Evolutionary conservation across 139 green algal genomes (phyloP), one percentile per base, ranked within the genome.

Genomic region (Asterochloris erici): DNA sequence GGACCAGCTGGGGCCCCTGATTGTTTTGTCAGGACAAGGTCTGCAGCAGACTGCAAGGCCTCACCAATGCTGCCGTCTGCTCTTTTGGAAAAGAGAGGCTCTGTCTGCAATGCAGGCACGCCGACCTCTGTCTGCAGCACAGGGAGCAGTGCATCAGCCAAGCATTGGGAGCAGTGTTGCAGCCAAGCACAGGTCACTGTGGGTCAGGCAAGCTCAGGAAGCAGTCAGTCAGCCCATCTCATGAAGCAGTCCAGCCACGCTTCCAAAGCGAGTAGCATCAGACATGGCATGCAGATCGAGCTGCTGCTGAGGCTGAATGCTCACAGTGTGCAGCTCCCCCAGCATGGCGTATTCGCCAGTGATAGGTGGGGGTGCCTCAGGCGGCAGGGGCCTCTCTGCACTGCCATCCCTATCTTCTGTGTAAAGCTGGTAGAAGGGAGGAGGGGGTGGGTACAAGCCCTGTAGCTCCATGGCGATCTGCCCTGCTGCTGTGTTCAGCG

Each of bases 391-490:
- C 10, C 63, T 29, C 38, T 84, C 75, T 1, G 64, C 66, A 54
- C 23, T 74, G 24, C 74, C 77, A 81, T 80, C 78, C 15, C 70
- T 73, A 54, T 83, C 73, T 38, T 84, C 73, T 14, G 63, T 24
- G 63, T 87, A 88, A 6, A 89, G 84, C 11, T 79, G 62, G 66
- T 77, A 91, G 76, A 87, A 91, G 9, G 84, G 79, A 12, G 87
- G 87, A 38, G 88, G 88, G 24, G 87, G 88, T 9, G 88, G 88
- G 63, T 83, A 89, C 82, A 70, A 82, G 61, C 81, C 86, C 81
- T 82, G 23, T 71, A 71, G 66, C 66, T 71, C 19, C 66, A 71
- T 54, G 38, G 38, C 38, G 6, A 54, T 26, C 66, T 73, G 66
- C 66, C 23, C 66, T 73, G 66, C 66, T 9, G 21, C 66, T 73